Evolutionary conservation across 129 eudicot genomes (phyloP), one percentile per base, ranked within the genome.

Genomic region (Saposhnikovia divaricata): DNA sequence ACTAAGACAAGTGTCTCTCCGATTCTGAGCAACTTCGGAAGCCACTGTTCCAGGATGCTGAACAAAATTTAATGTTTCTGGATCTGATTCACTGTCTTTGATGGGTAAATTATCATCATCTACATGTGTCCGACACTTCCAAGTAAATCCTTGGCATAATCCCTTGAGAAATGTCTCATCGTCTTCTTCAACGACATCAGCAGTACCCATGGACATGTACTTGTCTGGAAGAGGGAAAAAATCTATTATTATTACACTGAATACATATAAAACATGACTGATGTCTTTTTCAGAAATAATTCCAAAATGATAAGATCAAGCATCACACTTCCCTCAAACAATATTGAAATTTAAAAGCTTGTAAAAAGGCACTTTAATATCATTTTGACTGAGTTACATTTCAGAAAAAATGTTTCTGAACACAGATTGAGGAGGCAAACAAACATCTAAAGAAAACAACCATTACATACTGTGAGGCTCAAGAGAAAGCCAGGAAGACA

Each of bases 91-190:
- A 79, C 82, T 82, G 28, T 80, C 93, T 77, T 78, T 37, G 16
- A 40, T 69, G 46, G 83, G 50, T 18, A n/a, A 71, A 42, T 40
- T 39, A 63, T 86, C 90, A 84, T 85, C 92, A 83, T 79, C 72
- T 51, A 72, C 86, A 76, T 34, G 83, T 57, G 81, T 38, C 40
- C 63, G 86, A 47, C 80, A 90, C 82, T 77, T 83, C 65, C 78
- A 72, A 75, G 93, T 80, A 84, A 85, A 80, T 45, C 87, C 84
- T 80, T 82, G 75, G 80, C 78, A 80, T 27, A 93, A 82, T n/a
- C 88, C 92, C 86, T 81, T 92, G 74, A 95, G 59, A 82, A 88
- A 89, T 48, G 79, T 81, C 82, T 86, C 96, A 81, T 95, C 98
- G 79, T 95, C 96, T 75, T 89, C 97, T 87, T 95, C 98, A 47